phyloP scores from a whole-genome alignment of 1,284 basidiomycete genomes.

The Tilletia walkeri region DNA sequence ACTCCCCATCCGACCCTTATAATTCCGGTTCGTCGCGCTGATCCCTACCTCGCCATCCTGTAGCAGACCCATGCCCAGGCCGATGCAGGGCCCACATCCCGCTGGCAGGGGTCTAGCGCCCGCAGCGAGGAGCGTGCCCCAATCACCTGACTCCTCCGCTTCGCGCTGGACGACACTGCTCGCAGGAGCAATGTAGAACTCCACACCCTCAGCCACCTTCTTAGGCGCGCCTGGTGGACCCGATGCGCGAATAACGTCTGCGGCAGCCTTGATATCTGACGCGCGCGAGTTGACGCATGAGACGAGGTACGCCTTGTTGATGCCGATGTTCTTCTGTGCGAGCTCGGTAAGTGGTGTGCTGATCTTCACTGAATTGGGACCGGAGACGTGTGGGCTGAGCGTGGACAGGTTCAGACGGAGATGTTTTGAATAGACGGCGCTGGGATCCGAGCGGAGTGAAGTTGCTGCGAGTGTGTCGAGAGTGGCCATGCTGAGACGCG shows the following conservation, averaged over 20 bases:
- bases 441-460: conserved; percentile 70
- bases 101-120: conserved; percentile 91
- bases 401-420: conserved; percentile 89
- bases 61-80: conserved; percentile 84
- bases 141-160: conserved; percentile 79
- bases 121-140: conserved; percentile 78
- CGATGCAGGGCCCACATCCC: conserved; percentile 97
- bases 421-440: conserved; percentile 81
- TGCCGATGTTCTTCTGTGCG: conserved; percentile 71
- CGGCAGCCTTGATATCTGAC: conserved; percentile 89
- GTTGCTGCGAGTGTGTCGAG: conserved; percentile 66
- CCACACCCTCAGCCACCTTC: conserved; percentile 79
- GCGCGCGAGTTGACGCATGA: conserved; percentile 97
- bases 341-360: conserved; percentile 84
- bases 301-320: conserved; percentile 97
- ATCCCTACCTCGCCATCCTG: conserved; percentile 94
- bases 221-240: conserved; percentile 51
- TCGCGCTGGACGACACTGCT: conserved; percentile 87
- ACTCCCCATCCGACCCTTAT: conserved; percentile 97
- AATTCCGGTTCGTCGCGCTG: conserved; percentile 96
- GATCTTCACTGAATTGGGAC: conserved; percentile 95
- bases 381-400: conserved; percentile 90
- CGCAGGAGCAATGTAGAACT: conserved; percentile 96
- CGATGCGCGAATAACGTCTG: conserved; percentile 74
- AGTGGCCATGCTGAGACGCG: conserved; percentile 76